Evolutionary conservation across 2,329 filamentous ascomycete genomes (phyloP), one percentile per base, ranked within the genome.

Genomic region (Botrytis cinerea): DNA sequence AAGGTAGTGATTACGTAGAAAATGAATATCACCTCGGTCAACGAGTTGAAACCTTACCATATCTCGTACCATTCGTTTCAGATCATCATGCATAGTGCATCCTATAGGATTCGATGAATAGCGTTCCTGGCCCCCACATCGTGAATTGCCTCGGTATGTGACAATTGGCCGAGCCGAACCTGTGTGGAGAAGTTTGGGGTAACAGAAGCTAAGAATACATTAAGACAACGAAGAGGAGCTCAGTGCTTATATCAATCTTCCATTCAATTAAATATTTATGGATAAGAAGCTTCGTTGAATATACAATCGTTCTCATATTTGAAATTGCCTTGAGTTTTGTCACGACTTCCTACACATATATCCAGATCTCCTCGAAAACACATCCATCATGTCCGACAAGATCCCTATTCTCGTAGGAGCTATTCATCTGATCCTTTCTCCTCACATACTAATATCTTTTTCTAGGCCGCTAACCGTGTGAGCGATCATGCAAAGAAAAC

Each of bases 401-500:
- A 86, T 86, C 75, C 85, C 85, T 69, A 81, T 83, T 75, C 84
- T 86, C 77, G 85, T 86, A 81, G 78, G 83, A 59, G 76, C 61
- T 60, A 72, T 57, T 59, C 35, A 43, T 40, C 59, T 35, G 46
- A 43, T 51, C 51, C 70, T 57, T 38, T 69, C 54, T 71, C 67
- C 61, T 40, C 35, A 70, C 60, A 73, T 73, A 68, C 75, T 78
- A 74, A 78, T 57, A 40, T 22, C 10, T 48, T n/a, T n/a, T 20
- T n/a, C 20, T 48, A 81, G 80, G 80, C 80, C 28, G 75, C 71
- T 45, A 76, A 78, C 69, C 78, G 87, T 82, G 93, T 98, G 78
- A 97, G 93, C 84, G 94, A 97, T 74, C 87, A 89, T 80, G 95
- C 95, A 70, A 93, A 92, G 84, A 90, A 92, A 86, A 93, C 92